Evolutionary conservation across 306 rosid species (phyloP).

Genomic region (Mucuna pruriens): DNA sequence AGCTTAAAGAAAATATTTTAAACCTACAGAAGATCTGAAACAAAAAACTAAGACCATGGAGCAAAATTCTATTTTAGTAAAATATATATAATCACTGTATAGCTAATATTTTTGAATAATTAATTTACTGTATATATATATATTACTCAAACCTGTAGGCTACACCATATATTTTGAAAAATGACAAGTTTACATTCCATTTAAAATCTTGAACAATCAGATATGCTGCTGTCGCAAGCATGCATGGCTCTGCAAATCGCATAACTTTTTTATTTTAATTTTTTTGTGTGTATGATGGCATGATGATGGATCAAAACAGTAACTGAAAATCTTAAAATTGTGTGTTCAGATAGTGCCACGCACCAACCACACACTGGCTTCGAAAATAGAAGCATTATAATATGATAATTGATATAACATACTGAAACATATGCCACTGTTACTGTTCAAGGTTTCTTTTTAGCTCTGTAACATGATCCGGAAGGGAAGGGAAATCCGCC

Average conservation of each 20-base stretch:
- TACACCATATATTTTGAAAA: slow-evolving; percentile 38
- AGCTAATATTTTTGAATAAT: not conserved
- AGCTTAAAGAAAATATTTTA: too few relatives aligned
- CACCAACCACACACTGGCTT: slow-evolving; percentile 19
- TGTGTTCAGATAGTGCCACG: slow-evolving; percentile 9
- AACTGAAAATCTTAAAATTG: slow-evolving; percentile 10
- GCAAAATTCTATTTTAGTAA: too few relatives aligned
- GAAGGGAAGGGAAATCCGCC: slow-evolving; percentile 36
- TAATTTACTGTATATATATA: not conserved
- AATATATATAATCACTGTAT: not conserved
- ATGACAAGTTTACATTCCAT: slow-evolving; percentile 42
- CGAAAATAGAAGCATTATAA: not conserved
- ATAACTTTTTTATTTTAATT: not conserved
- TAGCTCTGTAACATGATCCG: slow-evolving; percentile 39
- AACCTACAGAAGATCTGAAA: too few relatives aligned
- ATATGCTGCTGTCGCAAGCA: slow-evolving; percentile 26
- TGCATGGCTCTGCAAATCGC: not conserved
- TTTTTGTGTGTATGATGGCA: not conserved
- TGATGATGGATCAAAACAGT: slow-evolving; percentile 15
- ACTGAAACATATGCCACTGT: slow-evolving; percentile 41
- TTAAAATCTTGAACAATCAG: slow-evolving; percentile 11
- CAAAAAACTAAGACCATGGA: too few relatives aligned
- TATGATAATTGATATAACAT: slow-evolving; percentile 25
- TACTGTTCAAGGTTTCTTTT: slow-evolving; percentile 30
- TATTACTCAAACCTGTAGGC: slow-evolving; percentile 16